A percentile compares a stretch with the other conserved stretches of the same genome.
Evolutionary conservation across 1,284 basidiomycete species (phyloP).

Genomic region (Ceraceosorus guamensis): DNA sequence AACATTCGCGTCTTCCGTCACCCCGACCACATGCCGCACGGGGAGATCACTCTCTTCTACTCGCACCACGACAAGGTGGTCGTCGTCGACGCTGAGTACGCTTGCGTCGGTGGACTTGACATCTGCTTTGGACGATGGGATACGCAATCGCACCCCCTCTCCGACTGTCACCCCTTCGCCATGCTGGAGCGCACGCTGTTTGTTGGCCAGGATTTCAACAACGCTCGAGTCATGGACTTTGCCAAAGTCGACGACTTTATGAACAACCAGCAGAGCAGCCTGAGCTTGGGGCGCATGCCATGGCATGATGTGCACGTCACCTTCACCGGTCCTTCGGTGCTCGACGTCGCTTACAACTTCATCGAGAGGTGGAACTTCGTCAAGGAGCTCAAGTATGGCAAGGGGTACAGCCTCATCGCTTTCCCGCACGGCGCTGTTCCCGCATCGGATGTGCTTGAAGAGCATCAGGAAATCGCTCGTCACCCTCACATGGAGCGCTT

Average conservation of each 20-base stretch:
- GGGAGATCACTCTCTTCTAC: conserved; percentile 15
- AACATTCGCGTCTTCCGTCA: conserved; percentile 70
- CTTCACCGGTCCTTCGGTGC: conserved; percentile 68
- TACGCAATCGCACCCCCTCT: conserved; percentile 20
- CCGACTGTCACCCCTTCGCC: conserved; percentile 64
- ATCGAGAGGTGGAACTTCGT: conserved; percentile 69
- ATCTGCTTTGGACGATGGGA: conserved; percentile 95
- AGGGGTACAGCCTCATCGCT: conserved; percentile 65
- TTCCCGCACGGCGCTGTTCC: conserved; percentile 65
- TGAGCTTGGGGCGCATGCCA: conserved; percentile 53
- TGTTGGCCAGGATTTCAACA: conserved; percentile 81
- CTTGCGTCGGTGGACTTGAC: conserved; percentile 71
- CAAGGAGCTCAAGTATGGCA: conserved; percentile 49
- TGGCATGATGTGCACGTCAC: conserved; percentile 59
- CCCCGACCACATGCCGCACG: conserved; percentile 40
- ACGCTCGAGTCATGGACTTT: conserved; percentile 52
- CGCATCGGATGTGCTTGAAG: conserved; percentile 53
- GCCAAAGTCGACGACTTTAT: conserved; percentile 63
- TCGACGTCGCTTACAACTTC: conserved; percentile 86
- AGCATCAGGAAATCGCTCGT: conserved; percentile 47
- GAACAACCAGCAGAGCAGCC: conserved; percentile 64
- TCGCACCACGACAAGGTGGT: conserved; percentile 54
- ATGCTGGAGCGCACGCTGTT: conserved; percentile 66
- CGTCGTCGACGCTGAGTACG: conserved; percentile 64
- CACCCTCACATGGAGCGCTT: conserved; percentile 57